Evolutionary conservation across 805 yeast genomes (phyloP), one percentile per base, ranked within the genome.

Genomic region (Candida broadrunensis): DNA sequence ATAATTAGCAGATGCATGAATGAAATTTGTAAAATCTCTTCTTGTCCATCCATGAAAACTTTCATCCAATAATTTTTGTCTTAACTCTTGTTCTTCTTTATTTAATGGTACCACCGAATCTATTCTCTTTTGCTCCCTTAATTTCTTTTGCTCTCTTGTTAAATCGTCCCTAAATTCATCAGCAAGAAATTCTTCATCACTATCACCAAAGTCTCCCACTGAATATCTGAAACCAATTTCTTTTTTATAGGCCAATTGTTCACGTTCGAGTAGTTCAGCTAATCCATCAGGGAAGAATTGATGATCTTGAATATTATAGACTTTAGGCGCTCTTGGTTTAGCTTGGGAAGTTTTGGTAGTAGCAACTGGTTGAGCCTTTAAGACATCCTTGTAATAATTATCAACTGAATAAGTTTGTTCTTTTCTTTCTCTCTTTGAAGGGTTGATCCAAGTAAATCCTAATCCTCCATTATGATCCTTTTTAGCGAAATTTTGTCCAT

Each of bases 401-500:
- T 85, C 93, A 35, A 85, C 77, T 0, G 87, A 81, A 50, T 85
- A 86, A 1, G 85, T 81, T 50, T 84, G 88, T 47, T 85, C 90
- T 48, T 84, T 85, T 47, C 90, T 67, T 54, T 85, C 87, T 61
- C 93, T 72, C 51, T 80, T 81, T 1, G 85, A 67, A 0, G 91
- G 93, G 51, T 85, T 84, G 24, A 85, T 78, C 88, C 90, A 85
- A 3, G 75, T 63, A 35, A 75, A 66, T 6, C 63, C 69, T 24
- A 56, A 42, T 5, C 55, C 57, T 25, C 69, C 67, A n/a, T 67
- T 65, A 26, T 46, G 51, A 15, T 63, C 69, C 43, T 63, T 69
- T 51, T 80, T 78, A 45, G 91, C 89, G 59, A 83, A 85, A 52
- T 85, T 83, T 51, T 83, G 76, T 14, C 99, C 99, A 55, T 93